phyloP scores from a whole-genome alignment of 768 basidiomycete genomes.

The Amanita inopinata region DNA sequence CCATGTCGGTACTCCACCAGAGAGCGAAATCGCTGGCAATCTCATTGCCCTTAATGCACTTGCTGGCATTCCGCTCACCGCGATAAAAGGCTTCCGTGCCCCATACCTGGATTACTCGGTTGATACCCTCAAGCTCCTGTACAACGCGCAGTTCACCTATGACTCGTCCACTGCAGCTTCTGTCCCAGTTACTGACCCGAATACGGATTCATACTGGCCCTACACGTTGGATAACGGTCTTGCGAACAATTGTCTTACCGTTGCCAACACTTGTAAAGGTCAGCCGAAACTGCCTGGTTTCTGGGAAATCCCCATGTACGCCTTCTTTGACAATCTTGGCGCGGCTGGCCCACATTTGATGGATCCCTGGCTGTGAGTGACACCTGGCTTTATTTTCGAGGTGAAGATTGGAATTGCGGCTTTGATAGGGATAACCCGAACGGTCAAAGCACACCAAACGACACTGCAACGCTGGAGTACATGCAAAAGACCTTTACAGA shows the following conservation, averaged over 20 bases:
- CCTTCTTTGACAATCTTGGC: slow-evolving; percentile 55
- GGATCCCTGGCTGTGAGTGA: slow-evolving; percentile 72
- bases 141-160: slow-evolving; percentile 53
- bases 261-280: slow-evolving; percentile 51
- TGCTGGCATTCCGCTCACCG: slow-evolving; percentile 59
- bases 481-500: slow-evolving; percentile 66
- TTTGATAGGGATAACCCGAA: slow-evolving; percentile 40
- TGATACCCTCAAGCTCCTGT: slow-evolving; percentile 52
- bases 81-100: slow-evolving; percentile 67
- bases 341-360: slow-evolving; percentile 55
- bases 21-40: slow-evolving; percentile 68
- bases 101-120: slow-evolving; percentile 61
- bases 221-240: slow-evolving; percentile 75
- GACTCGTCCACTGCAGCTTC: slow-evolving; percentile 56
- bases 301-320: slow-evolving; percentile 85
- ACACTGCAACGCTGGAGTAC: slow-evolving; percentile 56
- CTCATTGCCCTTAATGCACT: slow-evolving; percentile 71
- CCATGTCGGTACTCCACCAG: slow-evolving; percentile 54
- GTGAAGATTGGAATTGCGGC: neutral
- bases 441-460: slow-evolving; percentile 39
- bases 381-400: neutral
- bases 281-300: slow-evolving; percentile 65
- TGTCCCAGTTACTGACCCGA: slow-evolving; percentile 52
- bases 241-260: slow-evolving; percentile 64
- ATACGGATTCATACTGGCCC: slow-evolving; percentile 76